Evolutionary conservation across 2,329 filamentous ascomycete species (phyloP), one percentile per base, ranked within the genome.

Genomic region (Teratosphaeria nubilosa): DNA sequence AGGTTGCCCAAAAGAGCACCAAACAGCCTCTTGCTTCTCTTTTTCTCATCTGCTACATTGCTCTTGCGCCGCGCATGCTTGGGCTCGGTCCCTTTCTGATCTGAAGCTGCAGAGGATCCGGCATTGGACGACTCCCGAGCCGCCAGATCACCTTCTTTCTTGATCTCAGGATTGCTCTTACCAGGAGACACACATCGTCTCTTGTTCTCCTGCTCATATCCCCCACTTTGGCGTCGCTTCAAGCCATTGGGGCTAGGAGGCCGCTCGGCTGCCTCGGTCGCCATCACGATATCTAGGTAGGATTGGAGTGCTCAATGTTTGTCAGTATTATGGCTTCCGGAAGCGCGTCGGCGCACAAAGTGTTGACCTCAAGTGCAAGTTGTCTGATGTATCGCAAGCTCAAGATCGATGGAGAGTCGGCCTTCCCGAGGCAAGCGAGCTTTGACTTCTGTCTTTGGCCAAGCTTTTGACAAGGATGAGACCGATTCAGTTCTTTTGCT

Each of bases 1-100:
- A 69, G 55, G 50, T 65, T 69, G 27, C 67, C 66, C 30, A 69
- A 59, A 16, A 70, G 55, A 30, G 66, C 88, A 61, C 92, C 91
- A 70, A 96, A 96, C 60, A 97, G 79, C 56, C 92, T 83, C 73
- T 88, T 87, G 24, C 89, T 88, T 41, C 92, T 86, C 70, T 88
- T 90, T 72, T 86, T 90, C 70, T 97, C 92, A 67, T 95, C 88
- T 58, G 63, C 54, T 6, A 64, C 60, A 45, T 59, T 62, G 32
- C 59, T 63, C 60, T 63, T 69, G 45, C 63, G 61, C 10, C 64
- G 62, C 58, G 59, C 34, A 31, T 52, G 20, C 25, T 54, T 50
- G 24, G 30, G 27, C 22, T 34, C 31, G 30, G 4, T 24, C 16
- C 16, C 20, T 16, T 9, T 48, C 41, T 20, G 41, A 20, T 48